A percentile compares a stretch with the other conserved stretches of the same genome.
Conservation (phyloP, 2,329 filamentous ascomycete genomes). For the Epichloe aotearoae region DNA sequence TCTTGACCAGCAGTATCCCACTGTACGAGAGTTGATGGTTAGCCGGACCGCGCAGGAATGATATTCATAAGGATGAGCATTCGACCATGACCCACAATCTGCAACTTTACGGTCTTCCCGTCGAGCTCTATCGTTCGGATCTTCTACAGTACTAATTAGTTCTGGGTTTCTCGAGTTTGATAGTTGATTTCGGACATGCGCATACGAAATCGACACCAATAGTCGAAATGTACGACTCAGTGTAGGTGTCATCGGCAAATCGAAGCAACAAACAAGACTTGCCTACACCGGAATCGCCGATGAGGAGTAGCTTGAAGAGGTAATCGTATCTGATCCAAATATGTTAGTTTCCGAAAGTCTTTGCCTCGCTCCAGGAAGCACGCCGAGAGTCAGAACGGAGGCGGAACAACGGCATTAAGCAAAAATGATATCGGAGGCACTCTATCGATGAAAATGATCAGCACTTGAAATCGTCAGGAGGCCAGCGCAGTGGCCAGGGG, state of each 20-base stretch:
- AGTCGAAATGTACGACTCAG: conserved; percentile 98
- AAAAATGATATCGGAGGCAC: not conserved
- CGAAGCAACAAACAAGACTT: conserved; percentile 97
- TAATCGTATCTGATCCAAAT: conserved; percentile 80
- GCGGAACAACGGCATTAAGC: not conserved
- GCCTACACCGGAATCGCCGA: conserved; percentile 99
- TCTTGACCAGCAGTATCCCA: conserved; percentile 99
- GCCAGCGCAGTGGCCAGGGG: conserved; percentile 15
- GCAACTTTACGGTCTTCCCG: conserved; percentile 98
- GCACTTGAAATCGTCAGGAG: conserved; percentile 15
- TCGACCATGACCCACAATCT: conserved; percentile 60
- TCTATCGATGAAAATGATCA: conserved; percentile 5
- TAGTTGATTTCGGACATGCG: conserved; percentile 13
- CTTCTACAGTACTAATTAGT: conserved; percentile 50
- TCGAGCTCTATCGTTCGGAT: conserved; percentile 99
- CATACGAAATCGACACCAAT: conserved; percentile 98
- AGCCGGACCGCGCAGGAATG: not conserved
- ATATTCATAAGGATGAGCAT: not conserved
- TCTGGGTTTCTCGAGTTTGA: not conserved
- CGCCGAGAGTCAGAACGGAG: not conserved
- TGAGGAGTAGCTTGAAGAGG: conserved; percentile 99
- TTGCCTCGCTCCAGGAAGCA: not conserved
- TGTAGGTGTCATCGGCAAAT: conserved; percentile 98
- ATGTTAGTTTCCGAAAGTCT: conserved; percentile 11
- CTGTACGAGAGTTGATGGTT: conserved; percentile 31